A percentile compares a stretch with the other conserved stretches of the same genome.
Evolutionary conservation across 106 monocot genomes (phyloP).

Genomic region (Dendrobium catenatum): DNA sequence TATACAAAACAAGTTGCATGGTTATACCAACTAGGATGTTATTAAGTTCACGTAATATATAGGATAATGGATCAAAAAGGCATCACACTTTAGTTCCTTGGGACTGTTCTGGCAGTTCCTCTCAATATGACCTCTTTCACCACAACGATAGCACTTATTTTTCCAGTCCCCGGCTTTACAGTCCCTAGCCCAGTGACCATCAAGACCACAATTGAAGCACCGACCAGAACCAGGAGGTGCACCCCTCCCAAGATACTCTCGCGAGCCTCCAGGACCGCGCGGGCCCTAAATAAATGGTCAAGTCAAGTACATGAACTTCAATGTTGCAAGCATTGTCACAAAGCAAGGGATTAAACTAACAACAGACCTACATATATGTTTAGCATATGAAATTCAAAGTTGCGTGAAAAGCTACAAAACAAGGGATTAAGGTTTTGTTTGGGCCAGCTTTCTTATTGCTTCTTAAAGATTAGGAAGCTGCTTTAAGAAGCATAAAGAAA

Average conservation of each 20-base stretch:
- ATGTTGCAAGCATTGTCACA: background rate
- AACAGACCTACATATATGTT: background rate
- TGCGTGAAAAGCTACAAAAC: background rate
- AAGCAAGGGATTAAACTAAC: background rate
- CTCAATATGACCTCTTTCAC: conserved; percentile 97
- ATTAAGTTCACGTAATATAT: background rate
- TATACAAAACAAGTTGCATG: background rate
- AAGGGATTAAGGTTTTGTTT: background rate
- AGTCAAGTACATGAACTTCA: background rate
- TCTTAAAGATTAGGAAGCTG: too few species aligned
- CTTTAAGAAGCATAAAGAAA: too few species aligned
- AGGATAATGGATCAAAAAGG: background rate
- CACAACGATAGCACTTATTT: conserved; percentile 98
- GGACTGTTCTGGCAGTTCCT: conserved; percentile 96
- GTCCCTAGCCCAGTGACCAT: conserved; percentile 99
- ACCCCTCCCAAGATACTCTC: conserved; percentile 88
- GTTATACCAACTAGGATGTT: background rate
- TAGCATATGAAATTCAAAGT: background rate
- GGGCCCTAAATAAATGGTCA: conserved; percentile 41
- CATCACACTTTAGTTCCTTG: conserved; percentile 46
- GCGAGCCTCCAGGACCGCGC: conserved; percentile 69
- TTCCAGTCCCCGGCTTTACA: conserved; percentile 99
- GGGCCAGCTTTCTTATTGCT: too few species aligned
- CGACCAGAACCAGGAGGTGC: conserved; percentile 97
- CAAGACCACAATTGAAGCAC: conserved; percentile 95